Base-by-base conservation (phyloP, 2,329 filamentous ascomycete genomes). In the Penicillium occitanis region DNA sequence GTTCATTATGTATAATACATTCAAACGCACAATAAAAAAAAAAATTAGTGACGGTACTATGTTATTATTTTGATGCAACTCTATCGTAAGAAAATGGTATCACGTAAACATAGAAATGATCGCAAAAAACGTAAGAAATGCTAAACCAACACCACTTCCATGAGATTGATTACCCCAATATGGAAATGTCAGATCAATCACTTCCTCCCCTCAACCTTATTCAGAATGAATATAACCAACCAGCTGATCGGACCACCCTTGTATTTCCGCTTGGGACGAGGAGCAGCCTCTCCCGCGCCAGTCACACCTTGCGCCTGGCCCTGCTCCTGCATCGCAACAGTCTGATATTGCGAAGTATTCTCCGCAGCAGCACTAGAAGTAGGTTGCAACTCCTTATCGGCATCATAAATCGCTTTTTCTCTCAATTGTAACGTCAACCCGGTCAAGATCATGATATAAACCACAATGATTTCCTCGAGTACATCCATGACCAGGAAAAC, bases 401-500 rank as follows among this genome's bases (percentile, higher is more conserved):
- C 25, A 22, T 57, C 59, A 33, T 35, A 42, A 13, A 51, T 48
- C 17, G 59, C 46, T 2, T 63, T 61, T 3, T 55, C 64, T 30
- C 51, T 63, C 5, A 35, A 8, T 7, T 59, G 25, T 28, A 71
- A 61, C 40, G 69, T 70, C 14, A 74, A 51, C 25, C 73, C 72
- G 11, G 67, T 68, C 4, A 66, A 44, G n/a, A 73, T 68, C 50
- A 75, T 74, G 11, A 74, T 69, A 28, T 72, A 57, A 30, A 76
- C 73, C 28, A 76, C 69, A 3, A 73, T 19, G 48, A 76, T 72
- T 62, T 77, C 76, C 58, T 76, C 73, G 2, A 75, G 11, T 0
- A 74, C 66, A 42, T 71, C 70, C 74, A 76, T 76, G 50, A 73
- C 71, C 5, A 77, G 53, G 50, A 71, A 68, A 6, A 75, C 69